A percentile compares a stretch with the other conserved stretches of the same genome.
These are phyloP conservation scores for Adansonia madagascariensis DNA, from an alignment of 441 rosid genomes.

Conservation along the genomic window DNA sequence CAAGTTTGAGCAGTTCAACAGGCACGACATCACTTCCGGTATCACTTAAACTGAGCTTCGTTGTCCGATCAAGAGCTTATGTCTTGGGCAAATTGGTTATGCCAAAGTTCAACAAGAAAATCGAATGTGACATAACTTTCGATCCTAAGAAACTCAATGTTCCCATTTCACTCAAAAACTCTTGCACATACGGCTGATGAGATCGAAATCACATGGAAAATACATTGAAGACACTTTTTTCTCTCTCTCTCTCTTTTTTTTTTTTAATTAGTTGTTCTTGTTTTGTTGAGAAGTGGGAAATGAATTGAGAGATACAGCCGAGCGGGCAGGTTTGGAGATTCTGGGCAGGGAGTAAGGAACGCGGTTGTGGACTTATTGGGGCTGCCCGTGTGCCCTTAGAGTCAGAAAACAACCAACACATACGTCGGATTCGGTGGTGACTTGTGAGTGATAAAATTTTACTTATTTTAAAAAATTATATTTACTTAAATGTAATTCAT, in stretches of 20 bases:
- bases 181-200: slow-evolving; percentile 59
- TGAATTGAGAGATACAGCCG: slow-evolving; percentile 51
- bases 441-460: slow-evolving; percentile 20
- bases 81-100: slow-evolving; percentile 89
- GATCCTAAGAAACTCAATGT: slow-evolving; percentile 64
- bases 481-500: slow-evolving; percentile 3
- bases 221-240: neutral
- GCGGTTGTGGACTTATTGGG: slow-evolving; percentile 37
- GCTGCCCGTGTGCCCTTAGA: slow-evolving; percentile 44
- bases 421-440: slow-evolving; percentile 34
- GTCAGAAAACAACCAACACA: slow-evolving; percentile 11
- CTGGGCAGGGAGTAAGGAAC: neutral
- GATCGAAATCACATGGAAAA: neutral
- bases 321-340: slow-evolving; percentile 46
- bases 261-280: slow-evolving; percentile 1
- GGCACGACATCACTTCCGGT: slow-evolving; percentile 59
- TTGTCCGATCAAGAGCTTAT: slow-evolving; percentile 71
- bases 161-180: slow-evolving; percentile 61
- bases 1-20: slow-evolving; percentile 55
- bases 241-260: neutral
- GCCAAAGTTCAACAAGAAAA: slow-evolving; percentile 73
- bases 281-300: slow-evolving; percentile 19
- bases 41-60: slow-evolving; percentile 56
- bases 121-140: slow-evolving; percentile 61
- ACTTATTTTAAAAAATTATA: neutral